Evolutionary conservation across 1,284 basidiomycete species (phyloP).

Genomic region (Heliocybe sulcata): DNA sequence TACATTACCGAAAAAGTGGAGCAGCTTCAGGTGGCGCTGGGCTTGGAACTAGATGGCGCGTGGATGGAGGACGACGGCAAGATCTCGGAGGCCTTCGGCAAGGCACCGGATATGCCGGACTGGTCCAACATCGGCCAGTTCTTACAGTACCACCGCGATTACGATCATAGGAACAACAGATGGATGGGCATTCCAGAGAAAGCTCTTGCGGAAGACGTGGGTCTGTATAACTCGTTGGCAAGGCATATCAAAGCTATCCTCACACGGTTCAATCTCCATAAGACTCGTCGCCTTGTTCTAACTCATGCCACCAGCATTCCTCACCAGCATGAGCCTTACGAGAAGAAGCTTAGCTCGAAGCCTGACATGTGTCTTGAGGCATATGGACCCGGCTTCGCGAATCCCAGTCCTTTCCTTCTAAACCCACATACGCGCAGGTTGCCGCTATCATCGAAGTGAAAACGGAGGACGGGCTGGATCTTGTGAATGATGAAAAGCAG

Average conservation of each 20-base stretch:
- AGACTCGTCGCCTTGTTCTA: not conserved
- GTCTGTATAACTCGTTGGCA: not conserved
- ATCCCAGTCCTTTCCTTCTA: not conserved
- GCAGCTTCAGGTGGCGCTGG: no score
- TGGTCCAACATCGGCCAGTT: no score
- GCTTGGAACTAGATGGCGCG: no score
- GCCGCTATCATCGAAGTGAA: not conserved
- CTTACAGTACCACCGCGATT: no score
- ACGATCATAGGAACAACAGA: no score
- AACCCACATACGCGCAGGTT: not conserved
- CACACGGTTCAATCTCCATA: not conserved
- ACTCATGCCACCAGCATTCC: not conserved
- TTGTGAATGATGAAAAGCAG: not conserved
- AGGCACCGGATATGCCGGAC: no score
- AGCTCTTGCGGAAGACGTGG: not conserved
- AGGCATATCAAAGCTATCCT: not conserved
- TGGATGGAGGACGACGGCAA: no score
- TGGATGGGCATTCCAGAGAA: not conserved
- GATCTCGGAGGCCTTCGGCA: no score
- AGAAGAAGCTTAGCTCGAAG: not conserved
- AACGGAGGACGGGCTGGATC: not conserved
- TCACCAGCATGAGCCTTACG: not conserved
- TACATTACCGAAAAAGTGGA: no score
- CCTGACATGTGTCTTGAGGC: not conserved
- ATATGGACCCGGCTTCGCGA: not conserved